These are phyloP conservation scores for Claviceps spartinae DNA, from an alignment of 2,329 filamentous ascomycete genomes.

Conservation along the genomic window DNA sequence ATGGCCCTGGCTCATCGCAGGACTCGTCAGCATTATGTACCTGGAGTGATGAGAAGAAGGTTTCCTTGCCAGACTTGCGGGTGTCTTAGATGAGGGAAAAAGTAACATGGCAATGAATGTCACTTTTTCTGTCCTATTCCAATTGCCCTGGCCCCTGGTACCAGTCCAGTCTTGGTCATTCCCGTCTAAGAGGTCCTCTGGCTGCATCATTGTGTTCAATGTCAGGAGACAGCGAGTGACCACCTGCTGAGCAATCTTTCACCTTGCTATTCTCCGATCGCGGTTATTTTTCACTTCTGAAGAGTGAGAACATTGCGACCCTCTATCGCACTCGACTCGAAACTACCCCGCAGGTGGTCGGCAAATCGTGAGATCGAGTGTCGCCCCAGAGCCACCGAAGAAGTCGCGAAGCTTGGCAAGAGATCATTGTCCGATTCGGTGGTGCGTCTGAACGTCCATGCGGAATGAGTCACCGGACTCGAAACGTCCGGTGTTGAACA, in stretches of 20 bases:
- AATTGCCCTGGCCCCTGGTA: not conserved
- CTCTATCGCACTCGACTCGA: not conserved
- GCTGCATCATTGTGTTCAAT: not conserved
- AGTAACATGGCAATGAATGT: conserved; percentile 5
- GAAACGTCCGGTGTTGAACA: not conserved
- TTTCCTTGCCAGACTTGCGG: conserved; percentile 6
- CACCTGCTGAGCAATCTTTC: not conserved
- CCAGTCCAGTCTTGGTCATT: not conserved
- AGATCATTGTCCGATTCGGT: not conserved
- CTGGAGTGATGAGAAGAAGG: not conserved
- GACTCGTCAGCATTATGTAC: not conserved
- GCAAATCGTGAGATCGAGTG: not conserved
- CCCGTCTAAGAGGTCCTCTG: not conserved
- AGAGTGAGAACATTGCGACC: not conserved
- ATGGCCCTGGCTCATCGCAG: not conserved
- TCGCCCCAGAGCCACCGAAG: not conserved
- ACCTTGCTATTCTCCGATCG: not conserved
- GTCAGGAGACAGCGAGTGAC: no score
- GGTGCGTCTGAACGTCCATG: not conserved
- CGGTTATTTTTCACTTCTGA: not conserved
- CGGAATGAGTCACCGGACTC: not conserved
- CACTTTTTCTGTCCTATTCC: not conserved
- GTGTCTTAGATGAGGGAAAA: conserved; percentile 9
- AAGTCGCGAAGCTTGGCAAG: not conserved
- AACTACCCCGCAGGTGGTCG: not conserved